phyloP scores from a whole-genome alignment of 2,329 filamentous ascomycete species.

The Curvularia lunata region DNA sequence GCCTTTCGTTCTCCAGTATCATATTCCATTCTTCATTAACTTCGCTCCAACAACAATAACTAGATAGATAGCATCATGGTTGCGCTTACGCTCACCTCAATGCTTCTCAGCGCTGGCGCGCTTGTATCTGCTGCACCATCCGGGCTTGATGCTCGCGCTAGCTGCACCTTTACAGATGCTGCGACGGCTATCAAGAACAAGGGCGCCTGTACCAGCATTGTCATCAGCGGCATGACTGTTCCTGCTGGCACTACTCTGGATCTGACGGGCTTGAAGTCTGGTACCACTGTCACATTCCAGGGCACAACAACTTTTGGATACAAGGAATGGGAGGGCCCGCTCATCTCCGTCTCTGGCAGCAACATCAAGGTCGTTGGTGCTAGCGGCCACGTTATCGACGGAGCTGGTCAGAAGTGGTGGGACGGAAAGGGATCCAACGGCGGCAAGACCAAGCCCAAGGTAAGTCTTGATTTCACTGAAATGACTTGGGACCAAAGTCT shows the following conservation, averaged over 20 bases:
- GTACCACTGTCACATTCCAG: constrained; percentile 65
- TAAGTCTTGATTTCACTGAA: constrained; percentile 6
- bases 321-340: constrained; percentile 68
- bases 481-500: not conserved
- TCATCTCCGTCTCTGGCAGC: constrained; percentile 65
- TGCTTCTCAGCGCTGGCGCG: constrained; percentile 37
- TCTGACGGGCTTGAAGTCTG: constrained; percentile 59
- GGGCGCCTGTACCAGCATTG: constrained; percentile 61
- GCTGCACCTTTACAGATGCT: constrained; percentile 64
- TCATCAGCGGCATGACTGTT: constrained; percentile 61
- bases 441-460: constrained; percentile 54
- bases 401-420: constrained; percentile 61
- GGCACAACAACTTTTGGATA: constrained; percentile 73
- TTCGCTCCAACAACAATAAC: constrained; percentile 10
- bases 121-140: constrained; percentile 41
- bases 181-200: constrained; percentile 58
- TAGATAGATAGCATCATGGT: constrained; percentile 25
- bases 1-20: constrained; percentile 8
- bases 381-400: constrained; percentile 62
- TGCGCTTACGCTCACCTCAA: constrained; percentile 28
- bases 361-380: constrained; percentile 66
- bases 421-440: constrained; percentile 56
- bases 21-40: constrained; percentile 18
- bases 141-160: constrained; percentile 39
- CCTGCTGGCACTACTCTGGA: constrained; percentile 66